Base-by-base conservation (phyloP, 306 rosid genomes). In the Erythrophleum fordii region DNA sequence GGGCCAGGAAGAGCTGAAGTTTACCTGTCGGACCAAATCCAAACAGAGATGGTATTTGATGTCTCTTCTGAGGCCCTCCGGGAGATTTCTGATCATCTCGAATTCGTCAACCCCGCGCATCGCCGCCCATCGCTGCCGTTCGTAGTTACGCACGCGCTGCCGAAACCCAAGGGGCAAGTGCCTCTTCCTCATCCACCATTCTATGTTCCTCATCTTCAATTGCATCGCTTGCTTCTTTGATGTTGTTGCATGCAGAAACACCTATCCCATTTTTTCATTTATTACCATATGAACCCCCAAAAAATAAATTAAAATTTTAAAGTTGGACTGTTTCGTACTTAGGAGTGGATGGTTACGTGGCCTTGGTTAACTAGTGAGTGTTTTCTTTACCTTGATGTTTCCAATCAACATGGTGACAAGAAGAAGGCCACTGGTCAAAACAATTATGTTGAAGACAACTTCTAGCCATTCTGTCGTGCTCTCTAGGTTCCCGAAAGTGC, bases 111-210 rank as follows among this genome's bases (percentile, higher is more conserved):
- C 99, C 0, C 99, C 98, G 0, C 98, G 97, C 92, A 77, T 93
- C 0, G 99, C 96, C 0, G 99, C 98, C 99, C 97, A 95, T 11
- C 90, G 78, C 39, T 93, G 98, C 17, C 98, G 82, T 85, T 95
- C 99, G 25, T 90, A 95, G 89, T 81, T 93, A 1, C 96, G 90
- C 64, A 95, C 99, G 0, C 97, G 90, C 28, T 95, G 99, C 69
- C 94, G 46, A 28, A 89, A 92, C 16, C 85, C 92, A 39, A 73
- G 85, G 3, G 99, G 99, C 86, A 95, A 80, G 0, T 52, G 83
- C 88, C 97, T 88, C 84, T 91, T 93, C 82, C 89, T 88, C 99
- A 95, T 93, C 99, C 98, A 93, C 99, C 98, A 93, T 75, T 95
- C 99, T 6, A 95, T 71, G 83, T 93, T 93, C 79, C 96, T 95